Percentiles rank a stretch among this genome's conserved stretches.
These are phyloP conservation scores for Lecanosticta acicola DNA, from an alignment of 2,329 filamentous ascomycete genomes.

Conservation along the genomic window DNA sequence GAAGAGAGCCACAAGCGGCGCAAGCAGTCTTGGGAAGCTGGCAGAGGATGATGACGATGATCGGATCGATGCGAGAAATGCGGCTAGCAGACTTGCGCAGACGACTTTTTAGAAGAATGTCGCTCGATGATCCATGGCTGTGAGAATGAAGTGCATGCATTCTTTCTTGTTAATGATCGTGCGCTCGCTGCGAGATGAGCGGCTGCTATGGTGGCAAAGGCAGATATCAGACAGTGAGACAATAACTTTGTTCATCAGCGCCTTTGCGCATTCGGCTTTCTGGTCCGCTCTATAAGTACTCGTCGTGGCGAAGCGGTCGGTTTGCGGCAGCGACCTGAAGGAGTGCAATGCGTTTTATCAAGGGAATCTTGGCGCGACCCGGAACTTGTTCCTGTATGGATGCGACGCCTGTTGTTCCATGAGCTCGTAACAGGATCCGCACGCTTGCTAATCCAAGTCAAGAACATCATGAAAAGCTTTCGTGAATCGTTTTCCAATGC, in stretches of 20 bases:
- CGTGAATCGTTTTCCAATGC: too few species aligned
- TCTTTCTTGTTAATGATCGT: not conserved
- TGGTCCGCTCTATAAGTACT: too few species aligned
- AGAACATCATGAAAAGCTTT: too few species aligned
- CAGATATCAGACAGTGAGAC: not conserved
- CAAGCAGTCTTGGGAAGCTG: slow-evolving; percentile 53
- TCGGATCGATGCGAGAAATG: slow-evolving; percentile 89
- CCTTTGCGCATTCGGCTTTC: not conserved
- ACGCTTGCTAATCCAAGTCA: too few species aligned
- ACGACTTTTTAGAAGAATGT: slow-evolving; percentile 67
- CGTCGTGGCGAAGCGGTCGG: too few species aligned
- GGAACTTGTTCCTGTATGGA: too few species aligned
- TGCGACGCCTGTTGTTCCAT: too few species aligned
- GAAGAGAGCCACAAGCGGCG: slow-evolving; percentile 45
- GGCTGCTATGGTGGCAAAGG: not conserved
- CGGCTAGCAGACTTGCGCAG: slow-evolving; percentile 84
- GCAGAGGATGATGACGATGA: slow-evolving; percentile 78
- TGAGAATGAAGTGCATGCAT: not conserved
- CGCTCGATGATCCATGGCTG: not conserved
- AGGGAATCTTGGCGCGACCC: too few species aligned
- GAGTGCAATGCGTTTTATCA: too few species aligned
- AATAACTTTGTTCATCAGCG: not conserved
- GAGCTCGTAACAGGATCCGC: too few species aligned
- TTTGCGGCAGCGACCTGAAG: too few species aligned
- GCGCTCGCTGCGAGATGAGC: not conserved